Conservation (phyloP, 2,329 filamentous ascomycete species). For the Cercospora janseana region DNA sequence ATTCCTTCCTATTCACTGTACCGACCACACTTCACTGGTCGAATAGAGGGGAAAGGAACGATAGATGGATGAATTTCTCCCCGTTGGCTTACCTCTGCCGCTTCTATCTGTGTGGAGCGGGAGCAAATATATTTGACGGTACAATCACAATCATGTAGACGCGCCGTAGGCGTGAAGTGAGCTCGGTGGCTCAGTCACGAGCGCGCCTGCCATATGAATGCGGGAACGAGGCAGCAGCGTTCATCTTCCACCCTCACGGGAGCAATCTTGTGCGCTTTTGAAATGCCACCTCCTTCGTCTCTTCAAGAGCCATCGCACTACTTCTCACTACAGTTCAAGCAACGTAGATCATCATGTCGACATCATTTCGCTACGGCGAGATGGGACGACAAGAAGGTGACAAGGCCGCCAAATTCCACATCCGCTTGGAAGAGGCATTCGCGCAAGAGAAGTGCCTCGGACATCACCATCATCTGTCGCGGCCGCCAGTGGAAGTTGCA, state of each 20-base stretch:
- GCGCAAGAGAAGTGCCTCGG: not conserved
- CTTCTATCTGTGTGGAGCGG: conserved; percentile 42
- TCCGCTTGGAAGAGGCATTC: not conserved
- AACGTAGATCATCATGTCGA: too few relatives aligned
- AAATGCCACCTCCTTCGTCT: too few relatives aligned
- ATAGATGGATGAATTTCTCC: conserved; percentile 52
- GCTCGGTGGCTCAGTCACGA: too few relatives aligned
- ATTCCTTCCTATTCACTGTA: conserved; percentile 65
- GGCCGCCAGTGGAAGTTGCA: not conserved
- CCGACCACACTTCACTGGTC: conserved; percentile 53
- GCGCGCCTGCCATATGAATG: too few relatives aligned
- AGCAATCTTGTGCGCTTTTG: too few relatives aligned
- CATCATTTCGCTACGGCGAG: too few relatives aligned
- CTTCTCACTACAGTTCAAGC: too few relatives aligned
- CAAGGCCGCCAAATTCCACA: too few relatives aligned
- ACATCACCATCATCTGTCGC: conserved; percentile 6
- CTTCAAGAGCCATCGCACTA: too few relatives aligned
- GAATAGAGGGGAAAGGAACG: conserved; percentile 69
- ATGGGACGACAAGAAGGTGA: too few relatives aligned
- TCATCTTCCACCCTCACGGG: too few relatives aligned
- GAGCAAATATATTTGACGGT: conserved; percentile 49
- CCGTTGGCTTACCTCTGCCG: conserved; percentile 61
- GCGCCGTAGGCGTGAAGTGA: not conserved
- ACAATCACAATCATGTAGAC: conserved; percentile 33
- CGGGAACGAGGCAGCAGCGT: too few relatives aligned